Evolutionary conservation across 345 rosid genomes (phyloP).

Genomic region (Syzygium jambos): DNA sequence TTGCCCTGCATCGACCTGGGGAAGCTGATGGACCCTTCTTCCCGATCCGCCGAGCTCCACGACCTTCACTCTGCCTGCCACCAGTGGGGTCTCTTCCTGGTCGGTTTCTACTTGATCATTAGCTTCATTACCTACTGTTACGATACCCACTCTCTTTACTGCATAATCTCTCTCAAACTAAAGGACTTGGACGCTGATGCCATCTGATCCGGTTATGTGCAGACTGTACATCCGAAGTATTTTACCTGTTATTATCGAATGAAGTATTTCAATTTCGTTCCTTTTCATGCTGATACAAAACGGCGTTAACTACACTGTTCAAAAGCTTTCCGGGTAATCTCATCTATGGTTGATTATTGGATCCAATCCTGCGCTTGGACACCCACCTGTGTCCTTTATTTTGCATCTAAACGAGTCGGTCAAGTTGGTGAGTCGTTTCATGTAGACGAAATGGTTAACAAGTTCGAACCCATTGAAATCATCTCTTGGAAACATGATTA

Average conservation of each 20-base stretch:
- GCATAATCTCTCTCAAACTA: background rate
- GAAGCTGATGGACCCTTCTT: constrained; percentile 6
- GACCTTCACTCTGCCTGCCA: constrained; percentile 18
- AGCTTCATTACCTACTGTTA: too few species aligned
- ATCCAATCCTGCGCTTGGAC: background rate
- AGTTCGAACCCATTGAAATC: background rate
- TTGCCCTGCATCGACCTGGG: constrained; percentile 23
- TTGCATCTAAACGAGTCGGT: background rate
- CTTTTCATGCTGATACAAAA: background rate
- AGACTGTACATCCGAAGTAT: background rate
- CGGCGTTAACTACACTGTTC: background rate
- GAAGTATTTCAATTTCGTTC: background rate
- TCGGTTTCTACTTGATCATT: background rate
- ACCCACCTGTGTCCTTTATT: background rate
- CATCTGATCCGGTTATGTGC: background rate
- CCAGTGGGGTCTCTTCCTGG: constrained; percentile 26
- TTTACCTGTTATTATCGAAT: background rate
- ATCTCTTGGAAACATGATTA: background rate
- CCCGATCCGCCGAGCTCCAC: constrained; percentile 10
- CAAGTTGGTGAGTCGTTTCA: background rate
- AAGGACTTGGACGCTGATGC: background rate
- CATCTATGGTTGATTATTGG: background rate
- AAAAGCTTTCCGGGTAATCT: background rate
- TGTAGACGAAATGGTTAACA: background rate
- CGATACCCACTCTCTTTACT: background rate